Evolutionary conservation across 2,329 filamentous ascomycete species (phyloP), one percentile per base, ranked within the genome.

Genomic region (Xylariaceae sp.): DNA sequence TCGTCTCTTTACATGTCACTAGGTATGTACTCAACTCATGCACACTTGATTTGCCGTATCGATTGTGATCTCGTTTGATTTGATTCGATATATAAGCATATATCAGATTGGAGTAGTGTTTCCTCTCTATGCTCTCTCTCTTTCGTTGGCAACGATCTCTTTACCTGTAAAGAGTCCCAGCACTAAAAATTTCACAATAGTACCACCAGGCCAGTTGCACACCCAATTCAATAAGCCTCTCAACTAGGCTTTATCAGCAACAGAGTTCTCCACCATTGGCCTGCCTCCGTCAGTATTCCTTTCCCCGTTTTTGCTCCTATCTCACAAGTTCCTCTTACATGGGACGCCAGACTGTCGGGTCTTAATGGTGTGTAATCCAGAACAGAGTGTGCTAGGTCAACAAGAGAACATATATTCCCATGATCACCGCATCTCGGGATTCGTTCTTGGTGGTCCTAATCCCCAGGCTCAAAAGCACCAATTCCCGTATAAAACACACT

Each of bases 321-420:
- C n/a, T 40, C 24, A 43, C 40, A 33, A 39, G 15, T 9, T 3
- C 18, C 16, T 20, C 24, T 29, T 15, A 9, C 11, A 27, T 29
- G 20, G 39, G 49, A 48, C 33, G 48, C 49, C 42, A 50, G 45
- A 36, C 40, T 50, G 50, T 16, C 41, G 33, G 41, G 48, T 33
- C 35, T 30, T 15, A n/a, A 29, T 11, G 20, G 21, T 36, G 40
- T 44, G 8, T 58, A 39, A 11, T 51, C 36, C 40, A 33, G 45
- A 43, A 37, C 36, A 40, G 48, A 24, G 21, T 35, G 52, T 47
- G 45, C 32, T 50, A 35, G 49, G 24, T 39, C 35, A 45, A 45
- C 18, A 45, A 32, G 29, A 9, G 41, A 50, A 39, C 9, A 21
- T 30, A 50, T 11, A 23, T 29, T 7, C 40, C 27, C 13, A 10